Base-by-base conservation (phyloP, 257 asterid genomes). In the Buddleja alternifolia region DNA sequence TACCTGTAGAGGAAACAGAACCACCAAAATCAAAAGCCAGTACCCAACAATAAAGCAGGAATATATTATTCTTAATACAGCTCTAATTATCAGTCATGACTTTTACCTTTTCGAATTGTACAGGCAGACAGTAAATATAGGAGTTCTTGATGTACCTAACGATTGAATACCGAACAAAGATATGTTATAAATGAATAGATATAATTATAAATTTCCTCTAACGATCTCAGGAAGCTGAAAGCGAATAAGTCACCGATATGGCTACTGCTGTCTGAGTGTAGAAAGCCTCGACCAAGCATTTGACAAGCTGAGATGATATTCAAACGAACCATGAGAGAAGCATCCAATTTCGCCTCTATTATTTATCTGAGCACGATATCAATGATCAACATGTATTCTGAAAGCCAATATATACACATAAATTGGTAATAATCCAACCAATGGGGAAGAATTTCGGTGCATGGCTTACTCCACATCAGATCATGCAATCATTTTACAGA, bases 401-500 rank as follows among this genome's bases (percentile, higher is more conserved):
- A 65, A 19, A 16, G 67, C 67, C 37, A 9, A 23, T 73, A 47
- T 62, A 68, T 68, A 62, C 70, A 75, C 48, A 59, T 7, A 34
- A 44, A 20, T 42, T 37, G 19, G 23, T 21, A 19, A 15, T 7
- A 59, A 36, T 36, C 62, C 34, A 52, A 37, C 39, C 4, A 25
- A n/a, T 25, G 7, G 16, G 3, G 5, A 19, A 3, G 16, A 21
- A 19, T 12, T 11, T 48, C 20, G 11, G 15, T 17, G 7, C 15
- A 46, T 8, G 21, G 44, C 42, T n/a, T 29, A 16, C 12, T 32
- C 19, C 39, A 56, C 10, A 10, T 24, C 73, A 23, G 21, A 12
- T 37, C 41, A 67, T 7, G 56, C 46, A 40, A 36, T 79, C 82
- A 84, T 60, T 83, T 73, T 15, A 73, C 69, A 7, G 70, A 51